Evolutionary conservation across 192 early-diverging fungal genomes (phyloP), one percentile per base, ranked within the genome.

Genomic region (Pecoramyces ruminantium): DNA sequence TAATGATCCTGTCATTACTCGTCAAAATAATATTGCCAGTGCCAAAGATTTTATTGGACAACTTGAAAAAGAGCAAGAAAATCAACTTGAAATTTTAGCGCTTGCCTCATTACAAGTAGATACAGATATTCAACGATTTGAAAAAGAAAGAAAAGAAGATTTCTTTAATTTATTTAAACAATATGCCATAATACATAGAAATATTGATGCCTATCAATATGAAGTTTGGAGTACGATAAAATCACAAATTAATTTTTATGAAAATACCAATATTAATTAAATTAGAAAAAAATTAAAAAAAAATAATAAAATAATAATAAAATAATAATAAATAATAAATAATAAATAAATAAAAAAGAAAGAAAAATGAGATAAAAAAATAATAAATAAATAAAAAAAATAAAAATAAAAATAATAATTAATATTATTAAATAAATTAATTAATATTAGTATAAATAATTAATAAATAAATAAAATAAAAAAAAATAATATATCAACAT

Each of bases 1-100:
- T 84, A 95, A 96, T 11, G 97, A 99, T 84, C 96, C 96, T 2
- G 94, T 94, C 42, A 89, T 92, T 28, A 94, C 95, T 40, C 90
- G 96, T 15, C 92, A 95, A 78, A 93, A 93, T 84, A 93, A 92
- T 79, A 96, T 99, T 67, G 93, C 94, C 25, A 93, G 92, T 40
- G 93, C 95, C 9, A 90, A 91, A 27, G 97, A 98, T 81, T 85
- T 88, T 28, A 96, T 98, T 80, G 85, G 83, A 6, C 79, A 92
- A 80, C 86, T 98, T 39, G 95, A 96, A 85, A 91, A 92, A 82
- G 92, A 96, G 38, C 85, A 94, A 78, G 92, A 93, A 84, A 88
- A 2, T 51, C 42, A 51, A 51, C 18, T 51, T 21, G 21, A 18
- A 4, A 21, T 51, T 14, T 51, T 51, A 51, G 42, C 42, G 17